phyloP scores from a whole-genome alignment of 1,284 basidiomycete species.

The Ceratobasidium theobromae region DNA sequence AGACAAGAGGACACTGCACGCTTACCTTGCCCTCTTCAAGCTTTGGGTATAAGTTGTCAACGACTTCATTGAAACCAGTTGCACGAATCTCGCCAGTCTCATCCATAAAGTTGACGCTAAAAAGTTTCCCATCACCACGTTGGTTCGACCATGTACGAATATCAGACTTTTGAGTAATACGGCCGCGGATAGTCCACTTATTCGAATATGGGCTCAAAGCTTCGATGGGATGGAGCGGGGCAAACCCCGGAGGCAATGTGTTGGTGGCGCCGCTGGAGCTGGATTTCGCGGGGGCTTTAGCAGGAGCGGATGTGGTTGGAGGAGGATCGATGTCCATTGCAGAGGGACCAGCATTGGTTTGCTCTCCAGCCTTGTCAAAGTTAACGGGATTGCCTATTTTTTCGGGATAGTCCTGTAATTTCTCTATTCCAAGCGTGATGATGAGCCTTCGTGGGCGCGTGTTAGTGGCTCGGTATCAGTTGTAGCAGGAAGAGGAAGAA shows the following conservation, averaged over 20 bases:
- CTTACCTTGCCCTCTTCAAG: slow-evolving; percentile 87
- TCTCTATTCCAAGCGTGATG: slow-evolving; percentile 76
- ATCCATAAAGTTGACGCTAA: slow-evolving; percentile 92
- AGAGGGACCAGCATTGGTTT: slow-evolving; percentile 38
- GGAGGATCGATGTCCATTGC: slow-evolving; percentile 40
- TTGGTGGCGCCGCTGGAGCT: slow-evolving; percentile 17
- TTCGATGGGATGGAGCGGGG: slow-evolving; percentile 83
- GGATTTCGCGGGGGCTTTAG: slow-evolving; percentile 34
- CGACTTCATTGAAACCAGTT: slow-evolving; percentile 89
- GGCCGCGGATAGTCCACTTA: slow-evolving; percentile 97
- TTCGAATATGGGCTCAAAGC: slow-evolving; percentile 96
- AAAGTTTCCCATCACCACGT: slow-evolving; percentile 93
- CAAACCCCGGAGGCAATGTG: slow-evolving; percentile 31
- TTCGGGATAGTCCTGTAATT: slow-evolving; percentile 54
- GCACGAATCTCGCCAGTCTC: slow-evolving; percentile 92
- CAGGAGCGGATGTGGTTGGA: slow-evolving; percentile 38
- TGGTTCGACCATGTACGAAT: slow-evolving; percentile 88
- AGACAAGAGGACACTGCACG: neutral
- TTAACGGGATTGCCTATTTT: slow-evolving; percentile 76
- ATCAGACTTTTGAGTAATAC: slow-evolving; percentile 88
- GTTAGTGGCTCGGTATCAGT: slow-evolving; percentile 9
- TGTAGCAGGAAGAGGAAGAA: slow-evolving; percentile 26
- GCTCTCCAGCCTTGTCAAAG: slow-evolving; percentile 40
- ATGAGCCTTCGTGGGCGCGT: slow-evolving; percentile 59
- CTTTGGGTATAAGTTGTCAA: slow-evolving; percentile 80